These are phyloP conservation scores for Chrysanthemum makinoi DNA, from an alignment of 129 eudicot species.

Conservation along the genomic window DNA sequence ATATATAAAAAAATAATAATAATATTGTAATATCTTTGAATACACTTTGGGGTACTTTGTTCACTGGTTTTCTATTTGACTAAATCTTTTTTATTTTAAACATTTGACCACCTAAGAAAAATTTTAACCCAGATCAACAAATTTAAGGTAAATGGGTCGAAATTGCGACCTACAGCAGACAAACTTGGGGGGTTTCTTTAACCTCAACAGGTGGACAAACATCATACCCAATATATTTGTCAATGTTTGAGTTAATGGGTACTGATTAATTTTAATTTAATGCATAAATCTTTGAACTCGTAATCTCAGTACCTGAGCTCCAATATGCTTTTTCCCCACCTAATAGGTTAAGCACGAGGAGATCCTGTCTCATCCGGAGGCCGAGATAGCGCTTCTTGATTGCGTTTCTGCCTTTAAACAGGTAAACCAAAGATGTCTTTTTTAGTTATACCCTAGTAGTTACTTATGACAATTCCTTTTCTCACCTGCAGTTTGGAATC, in stretches of 20 bases:
- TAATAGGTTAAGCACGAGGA: constrained; percentile 26
- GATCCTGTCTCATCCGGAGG: constrained; percentile 22
- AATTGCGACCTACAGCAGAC: neutral
- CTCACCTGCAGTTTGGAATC: constrained; percentile 50
- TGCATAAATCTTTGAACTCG: neutral
- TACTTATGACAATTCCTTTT: constrained; percentile 6
- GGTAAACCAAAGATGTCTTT: constrained; percentile 36
- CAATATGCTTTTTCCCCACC: neutral
- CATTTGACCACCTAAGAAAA: neutral
- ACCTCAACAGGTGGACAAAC: neutral
- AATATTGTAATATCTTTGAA: neutral
- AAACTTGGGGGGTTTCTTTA: neutral
- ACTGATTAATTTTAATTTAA: neutral
- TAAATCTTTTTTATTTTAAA: neutral
- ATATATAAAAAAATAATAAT: no score
- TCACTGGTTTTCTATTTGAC: neutral
- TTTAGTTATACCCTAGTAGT: neutral
- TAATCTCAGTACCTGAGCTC: neutral
- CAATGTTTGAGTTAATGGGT: neutral
- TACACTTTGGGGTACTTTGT: neutral
- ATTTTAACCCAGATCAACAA: neutral
- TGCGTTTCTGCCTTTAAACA: constrained; percentile 70
- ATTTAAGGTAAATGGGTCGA: neutral
- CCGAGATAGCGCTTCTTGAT: constrained; percentile 53
- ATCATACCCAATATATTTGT: neutral